These are phyloP conservation scores for Daldinia caldariorum DNA, from an alignment of 495 filamentous ascomycete species.

Conservation along the genomic window DNA sequence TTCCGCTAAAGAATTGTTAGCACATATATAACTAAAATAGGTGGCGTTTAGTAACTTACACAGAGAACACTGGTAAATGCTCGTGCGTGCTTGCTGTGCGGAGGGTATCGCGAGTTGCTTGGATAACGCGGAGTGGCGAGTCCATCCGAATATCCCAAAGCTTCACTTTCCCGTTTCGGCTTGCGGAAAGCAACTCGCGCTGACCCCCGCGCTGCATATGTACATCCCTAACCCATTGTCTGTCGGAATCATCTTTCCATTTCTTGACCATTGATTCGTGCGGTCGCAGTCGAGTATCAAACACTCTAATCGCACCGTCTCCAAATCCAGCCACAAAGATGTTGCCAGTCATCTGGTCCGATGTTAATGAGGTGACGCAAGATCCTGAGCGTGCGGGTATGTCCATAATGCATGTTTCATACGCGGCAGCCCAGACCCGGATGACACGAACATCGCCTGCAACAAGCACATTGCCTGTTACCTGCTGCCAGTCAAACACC, in stretches of 20 bases:
- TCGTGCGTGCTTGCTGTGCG: conserved; percentile 93
- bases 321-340: conserved; percentile 97
- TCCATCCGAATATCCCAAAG: conserved; percentile 96
- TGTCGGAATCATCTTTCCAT: conserved; percentile 87
- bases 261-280: conserved; percentile 90
- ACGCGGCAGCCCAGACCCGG: conserved; percentile 91
- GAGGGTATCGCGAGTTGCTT: conserved; percentile 79
- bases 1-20: conserved; percentile 69
- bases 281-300: conserved; percentile 84
- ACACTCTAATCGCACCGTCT: conserved; percentile 94
- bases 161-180: conserved; percentile 89
- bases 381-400: conserved; percentile 95
- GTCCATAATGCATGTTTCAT: conserved; percentile 91
- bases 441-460: conserved; percentile 97
- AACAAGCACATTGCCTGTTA: conserved; percentile 91
- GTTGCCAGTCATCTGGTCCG: conserved; percentile 95
- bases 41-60: conserved; percentile 67
- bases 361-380: conserved; percentile 93
- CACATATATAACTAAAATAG: conserved; percentile 25
- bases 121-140: conserved; percentile 73
- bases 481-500: conserved; percentile 98
- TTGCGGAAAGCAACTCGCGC: conserved; percentile 86
- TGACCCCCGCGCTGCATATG: conserved; percentile 97
- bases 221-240: conserved; percentile 91
- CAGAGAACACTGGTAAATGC: conserved; percentile 94